Base-by-base conservation (phyloP, 2,329 filamentous ascomycete species). In the Sarocladium strictum region DNA sequence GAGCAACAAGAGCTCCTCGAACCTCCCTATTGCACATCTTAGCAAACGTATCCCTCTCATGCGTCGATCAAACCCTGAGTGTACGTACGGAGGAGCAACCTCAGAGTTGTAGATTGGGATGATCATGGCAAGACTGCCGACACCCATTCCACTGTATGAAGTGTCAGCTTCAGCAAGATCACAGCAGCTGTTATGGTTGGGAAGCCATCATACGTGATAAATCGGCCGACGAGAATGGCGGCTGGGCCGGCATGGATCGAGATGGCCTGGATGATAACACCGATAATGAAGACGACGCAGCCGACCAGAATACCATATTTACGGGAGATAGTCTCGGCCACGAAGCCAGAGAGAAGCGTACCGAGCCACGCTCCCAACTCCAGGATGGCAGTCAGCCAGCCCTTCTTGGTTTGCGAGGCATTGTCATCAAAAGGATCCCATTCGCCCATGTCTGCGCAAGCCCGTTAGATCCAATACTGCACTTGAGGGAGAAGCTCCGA, bases 351-450 rank as follows among this genome's bases (percentile, higher is more conserved):
- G 38, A 86, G 74, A 2, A 92, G 68, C 0, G 85, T 81, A 35
- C 88, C 88, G n/a, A 89, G 64, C 87, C 87, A 91, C 41, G 87
- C 87, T 53, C 87, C 87, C 2, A 91, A 78, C 64, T 90, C 86
- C 24, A 91, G 80, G 59, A 90, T 89, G 2, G 86, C 76, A 1
- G 79, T 83, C 4, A 84, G 64, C 80, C 79, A 83, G 15, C 80
- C 80, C 61, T 83, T 83, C 59, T 78, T 76, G 4, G 77, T 77
- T 62, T 76, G 73, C 56, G 77, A 67, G n/a, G 71, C 71, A 15
- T 64, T 70, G 33, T 68, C 62, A 57, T 75, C 69, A 41, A 74
- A 60, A 2, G 72, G 72, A 56, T 75, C 73, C 58, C 81, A 81
- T 32, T 75, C 73, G 51, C 76, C 79, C 79, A 83, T 83, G 56